phyloP scores from a whole-genome alignment of 768 basidiomycete species.

The Phanerochaete carnosa region DNA sequence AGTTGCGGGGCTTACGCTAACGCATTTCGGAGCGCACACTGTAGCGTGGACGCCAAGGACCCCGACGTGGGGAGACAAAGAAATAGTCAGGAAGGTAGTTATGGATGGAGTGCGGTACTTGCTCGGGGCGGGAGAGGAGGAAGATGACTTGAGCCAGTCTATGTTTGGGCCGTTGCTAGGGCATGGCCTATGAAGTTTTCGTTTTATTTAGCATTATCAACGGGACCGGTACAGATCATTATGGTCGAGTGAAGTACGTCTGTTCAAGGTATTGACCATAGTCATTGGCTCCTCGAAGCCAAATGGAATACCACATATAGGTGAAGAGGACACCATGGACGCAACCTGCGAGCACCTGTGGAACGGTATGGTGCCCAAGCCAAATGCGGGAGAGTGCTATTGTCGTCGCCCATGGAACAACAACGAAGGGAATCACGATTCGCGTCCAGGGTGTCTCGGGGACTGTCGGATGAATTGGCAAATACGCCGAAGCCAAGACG shows the following conservation, averaged over 20 bases:
- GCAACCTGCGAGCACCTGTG: constrained; percentile 61
- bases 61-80: constrained; percentile 44
- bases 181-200: background rate
- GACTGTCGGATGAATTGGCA: constrained; percentile 58
- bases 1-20: constrained; percentile 34
- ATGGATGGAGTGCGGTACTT: constrained; percentile 41
- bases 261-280: constrained; percentile 21
- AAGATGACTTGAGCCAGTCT: background rate
- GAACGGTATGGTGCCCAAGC: constrained; percentile 76
- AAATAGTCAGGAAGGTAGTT: constrained; percentile 46
- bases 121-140: background rate
- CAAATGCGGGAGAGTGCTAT: constrained; percentile 66
- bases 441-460: constrained; percentile 37
- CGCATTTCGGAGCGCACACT: constrained; percentile 55
- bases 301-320: constrained; percentile 52
- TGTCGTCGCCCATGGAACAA: constrained; percentile 50
- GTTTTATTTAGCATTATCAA: background rate
- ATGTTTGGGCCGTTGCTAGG: background rate
- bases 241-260: constrained; percentile 6
- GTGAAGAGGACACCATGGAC: constrained; percentile 54
- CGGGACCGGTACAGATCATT: background rate
- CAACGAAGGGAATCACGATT: constrained; percentile 41
- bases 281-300: constrained; percentile 39
- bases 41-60: constrained; percentile 47
- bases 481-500: constrained; percentile 49